Evolutionary conservation across 1,284 basidiomycete genomes (phyloP).

Genomic region (Rhodotorula mucilaginosa): DNA sequence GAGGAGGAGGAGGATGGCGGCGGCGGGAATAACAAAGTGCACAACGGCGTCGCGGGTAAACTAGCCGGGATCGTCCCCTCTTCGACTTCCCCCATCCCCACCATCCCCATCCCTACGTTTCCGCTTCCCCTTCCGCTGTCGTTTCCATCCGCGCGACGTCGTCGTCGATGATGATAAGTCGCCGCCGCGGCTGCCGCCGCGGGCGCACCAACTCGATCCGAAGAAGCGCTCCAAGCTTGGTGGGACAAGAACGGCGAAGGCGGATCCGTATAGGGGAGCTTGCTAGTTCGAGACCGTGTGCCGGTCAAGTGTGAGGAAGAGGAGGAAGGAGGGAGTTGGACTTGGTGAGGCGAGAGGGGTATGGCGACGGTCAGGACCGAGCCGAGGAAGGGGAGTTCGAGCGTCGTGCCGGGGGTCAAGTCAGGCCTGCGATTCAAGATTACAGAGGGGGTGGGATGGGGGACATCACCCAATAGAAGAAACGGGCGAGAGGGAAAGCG

Average conservation of each 20-base stretch:
- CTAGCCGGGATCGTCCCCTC: conserved; percentile 2
- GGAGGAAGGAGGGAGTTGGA: conserved; percentile 55
- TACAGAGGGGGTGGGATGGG: too few species aligned
- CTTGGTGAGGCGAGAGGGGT: conserved; percentile 63
- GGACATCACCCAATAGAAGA: too few species aligned
- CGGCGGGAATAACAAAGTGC: conserved; percentile 56
- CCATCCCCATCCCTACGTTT: background rate
- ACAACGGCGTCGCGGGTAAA: conserved; percentile 2
- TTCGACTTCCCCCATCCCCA: background rate
- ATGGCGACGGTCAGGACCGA: conserved; percentile 68
- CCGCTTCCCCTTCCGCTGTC: too few species aligned
- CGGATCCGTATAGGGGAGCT: background rate
- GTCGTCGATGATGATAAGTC: too few species aligned
- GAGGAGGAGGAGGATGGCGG: too few species aligned
- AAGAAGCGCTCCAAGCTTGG: background rate
- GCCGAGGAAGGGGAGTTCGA: conserved; percentile 78
- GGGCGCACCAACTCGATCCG: background rate
- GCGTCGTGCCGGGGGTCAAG: conserved; percentile 60
- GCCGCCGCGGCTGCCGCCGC: background rate
- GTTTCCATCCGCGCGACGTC: too few species aligned
- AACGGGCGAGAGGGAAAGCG: too few species aligned
- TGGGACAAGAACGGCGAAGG: background rate
- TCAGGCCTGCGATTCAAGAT: conserved; percentile 57
- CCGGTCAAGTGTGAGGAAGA: too few species aligned
- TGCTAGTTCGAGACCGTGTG: background rate